Conservation (phyloP, 352 stramenopile genomes). For the Globisporangium spiculum region DNA sequence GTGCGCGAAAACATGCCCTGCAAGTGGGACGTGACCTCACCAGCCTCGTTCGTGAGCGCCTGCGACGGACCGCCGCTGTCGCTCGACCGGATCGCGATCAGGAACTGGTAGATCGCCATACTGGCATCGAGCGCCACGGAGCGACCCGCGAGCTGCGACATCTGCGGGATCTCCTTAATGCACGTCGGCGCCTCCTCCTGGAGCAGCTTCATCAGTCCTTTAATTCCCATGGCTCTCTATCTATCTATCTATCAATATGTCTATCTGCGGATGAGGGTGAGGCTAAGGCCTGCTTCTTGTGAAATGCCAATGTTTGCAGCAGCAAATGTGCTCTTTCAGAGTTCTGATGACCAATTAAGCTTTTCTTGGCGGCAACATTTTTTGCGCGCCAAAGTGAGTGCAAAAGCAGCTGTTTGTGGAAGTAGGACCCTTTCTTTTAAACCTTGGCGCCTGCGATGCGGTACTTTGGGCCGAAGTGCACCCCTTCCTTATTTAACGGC, state of each 20-base stretch:
- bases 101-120: conserved; percentile 99
- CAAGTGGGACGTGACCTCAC: conserved; percentile 92
- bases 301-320: background rate
- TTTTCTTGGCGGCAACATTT: background rate
- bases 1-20: conserved; percentile 99
- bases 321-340: background rate
- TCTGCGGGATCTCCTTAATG: conserved; percentile 93
- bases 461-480: conserved; percentile 62
- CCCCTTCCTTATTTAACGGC: conserved; percentile 64
- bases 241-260: background rate
- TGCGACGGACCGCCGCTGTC: conserved; percentile 84
- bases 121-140: conserved; percentile 98
- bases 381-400: background rate
- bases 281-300: background rate
- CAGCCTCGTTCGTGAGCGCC: conserved; percentile 97
- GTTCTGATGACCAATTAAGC: conserved; percentile 5
- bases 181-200: conserved; percentile 96
- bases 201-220: conserved; percentile 98
- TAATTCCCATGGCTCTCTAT: conserved; percentile 93
- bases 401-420: too few relatives aligned
- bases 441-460: conserved; percentile 47
- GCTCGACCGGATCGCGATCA: conserved; percentile 88
- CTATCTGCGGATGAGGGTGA: background rate
- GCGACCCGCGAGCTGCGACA: conserved; percentile 92
- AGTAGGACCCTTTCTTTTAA: conserved; percentile 24